Evolutionary conservation across 2,329 filamentous ascomycete species (phyloP), one percentile per base, ranked within the genome.

Genomic region (Blumeriella jaapii): DNA sequence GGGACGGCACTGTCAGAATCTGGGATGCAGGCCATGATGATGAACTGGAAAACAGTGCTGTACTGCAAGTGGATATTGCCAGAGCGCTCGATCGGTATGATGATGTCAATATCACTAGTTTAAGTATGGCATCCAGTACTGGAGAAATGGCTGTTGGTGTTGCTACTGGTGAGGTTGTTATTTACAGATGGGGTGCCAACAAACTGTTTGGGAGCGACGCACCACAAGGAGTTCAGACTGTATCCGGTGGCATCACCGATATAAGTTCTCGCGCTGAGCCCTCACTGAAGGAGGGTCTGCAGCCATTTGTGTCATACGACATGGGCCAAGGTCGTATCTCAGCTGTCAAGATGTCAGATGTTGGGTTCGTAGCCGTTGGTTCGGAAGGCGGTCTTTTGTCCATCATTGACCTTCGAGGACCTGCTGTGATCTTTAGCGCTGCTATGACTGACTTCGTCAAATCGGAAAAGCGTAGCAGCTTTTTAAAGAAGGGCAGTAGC

Each of bases 11-110:
- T 0, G 67, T 98, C n/a, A 71, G 87, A 19, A 65, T 96, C 5
- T 98, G 87, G 86, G 91, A 98, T 58, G 74, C 80, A 13, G 91
- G 91, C 0, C 82, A 93, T 51, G 82, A 76, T 10, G 91, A 98
- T 53, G 84, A 95, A 51, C 82, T 98, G 32, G 91, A 98, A 58
- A 96, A 96, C 51, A 69, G 74, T 9, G 66, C 68, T 3, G 69
- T 84, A 34, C 63, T 96, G 15, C 89, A 98, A 60, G 76, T 93
- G 5, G 89, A 98, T 51, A 66, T 96, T 23, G 80, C 82, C 5
- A 72, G 84, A 44, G 83, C 89, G 2, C 65, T 96, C 4, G 82
- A 80, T 34, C 74, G 84, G n/a, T 80, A 72, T 41, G 74, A 84
- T 3, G 73, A 83, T 44, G 66, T 95, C 9, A 78, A 83, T 29